A percentile compares a stretch with the other conserved stretches of the same genome.
phyloP scores from a whole-genome alignment of 768 basidiomycete genomes.

The Leccinum longicurvipes region DNA sequence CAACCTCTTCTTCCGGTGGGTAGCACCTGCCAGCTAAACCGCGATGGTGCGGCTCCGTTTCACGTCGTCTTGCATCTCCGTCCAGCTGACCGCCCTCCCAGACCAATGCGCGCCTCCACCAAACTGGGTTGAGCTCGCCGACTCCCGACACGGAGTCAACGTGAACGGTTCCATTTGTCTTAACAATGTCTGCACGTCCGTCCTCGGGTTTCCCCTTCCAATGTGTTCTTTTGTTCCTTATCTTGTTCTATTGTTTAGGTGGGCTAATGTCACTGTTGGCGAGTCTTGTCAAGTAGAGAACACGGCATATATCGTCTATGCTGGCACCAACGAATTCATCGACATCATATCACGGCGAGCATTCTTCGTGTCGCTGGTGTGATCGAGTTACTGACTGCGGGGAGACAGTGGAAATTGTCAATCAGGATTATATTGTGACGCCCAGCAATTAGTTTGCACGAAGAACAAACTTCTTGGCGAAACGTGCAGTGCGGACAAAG shows the following conservation, averaged over 20 bases:
- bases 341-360: slow-evolving; percentile 77
- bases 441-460: slow-evolving; percentile 53
- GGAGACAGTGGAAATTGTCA: slow-evolving; percentile 63
- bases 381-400: background rate
- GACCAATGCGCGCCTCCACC: slow-evolving; percentile 76
- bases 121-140: slow-evolving; percentile 59
- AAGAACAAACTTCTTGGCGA: slow-evolving; percentile 54
- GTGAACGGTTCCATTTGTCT: slow-evolving; percentile 83
- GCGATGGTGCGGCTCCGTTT: slow-evolving; percentile 60
- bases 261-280: slow-evolving; percentile 71
- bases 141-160: slow-evolving; percentile 68
- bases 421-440: slow-evolving; percentile 74
- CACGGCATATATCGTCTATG: slow-evolving; percentile 72
- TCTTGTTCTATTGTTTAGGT: slow-evolving; percentile 42
- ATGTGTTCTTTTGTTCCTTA: background rate
- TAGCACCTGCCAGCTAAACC: slow-evolving; percentile 77
- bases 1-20: slow-evolving; percentile 55
- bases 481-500: slow-evolving; percentile 60
- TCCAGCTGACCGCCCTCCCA: slow-evolving; percentile 27
- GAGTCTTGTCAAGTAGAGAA: slow-evolving; percentile 71
- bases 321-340: slow-evolving; percentile 54
- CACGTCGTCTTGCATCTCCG: background rate
- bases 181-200: slow-evolving; percentile 79
- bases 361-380: background rate
- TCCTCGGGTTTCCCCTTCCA: slow-evolving; percentile 3